Percentiles rank a stretch among this genome's conserved stretches.
These are phyloP conservation scores for Populus ilicifolia DNA, from an alignment of 345 rosid species.

Conservation along the genomic window DNA sequence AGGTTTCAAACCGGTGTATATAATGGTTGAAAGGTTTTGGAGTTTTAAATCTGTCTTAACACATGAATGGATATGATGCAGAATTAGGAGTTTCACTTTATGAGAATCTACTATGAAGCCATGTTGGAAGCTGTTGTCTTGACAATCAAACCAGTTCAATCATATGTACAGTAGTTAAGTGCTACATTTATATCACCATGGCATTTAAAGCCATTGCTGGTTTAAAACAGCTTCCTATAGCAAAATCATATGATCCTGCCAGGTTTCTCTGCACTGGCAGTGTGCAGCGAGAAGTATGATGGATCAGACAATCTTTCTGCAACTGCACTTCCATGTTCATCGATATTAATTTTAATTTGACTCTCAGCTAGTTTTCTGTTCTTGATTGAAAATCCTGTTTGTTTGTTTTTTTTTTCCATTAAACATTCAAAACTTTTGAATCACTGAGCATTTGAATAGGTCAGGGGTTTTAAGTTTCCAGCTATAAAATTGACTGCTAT, in stretches of 20 bases:
- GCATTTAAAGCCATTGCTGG: slow-evolving; percentile 64
- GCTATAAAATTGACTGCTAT: background rate
- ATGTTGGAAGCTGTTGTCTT: slow-evolving; percentile 31
- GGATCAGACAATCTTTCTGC: slow-evolving; percentile 58
- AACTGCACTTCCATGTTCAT: background rate
- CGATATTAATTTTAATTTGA: background rate
- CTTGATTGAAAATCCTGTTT: background rate
- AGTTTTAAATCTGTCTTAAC: background rate
- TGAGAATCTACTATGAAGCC: background rate
- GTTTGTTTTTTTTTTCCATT: background rate
- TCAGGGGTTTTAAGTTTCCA: background rate
- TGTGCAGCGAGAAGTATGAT: slow-evolving; percentile 98
- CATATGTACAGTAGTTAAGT: slow-evolving; percentile 3
- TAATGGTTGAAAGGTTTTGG: background rate
- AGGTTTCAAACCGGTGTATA: background rate
- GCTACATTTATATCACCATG: slow-evolving; percentile 27
- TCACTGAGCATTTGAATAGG: background rate
- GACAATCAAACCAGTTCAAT: background rate
- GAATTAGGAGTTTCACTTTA: background rate
- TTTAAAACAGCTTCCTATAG: slow-evolving; percentile 68
- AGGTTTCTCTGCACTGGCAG: slow-evolving; percentile 99
- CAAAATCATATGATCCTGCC: slow-evolving; percentile 56
- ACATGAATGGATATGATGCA: background rate
- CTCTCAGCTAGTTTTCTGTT: background rate
- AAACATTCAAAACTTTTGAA: background rate